Conservation (phyloP, 441 rosid genomes). For the Populus hybrid region DNA sequence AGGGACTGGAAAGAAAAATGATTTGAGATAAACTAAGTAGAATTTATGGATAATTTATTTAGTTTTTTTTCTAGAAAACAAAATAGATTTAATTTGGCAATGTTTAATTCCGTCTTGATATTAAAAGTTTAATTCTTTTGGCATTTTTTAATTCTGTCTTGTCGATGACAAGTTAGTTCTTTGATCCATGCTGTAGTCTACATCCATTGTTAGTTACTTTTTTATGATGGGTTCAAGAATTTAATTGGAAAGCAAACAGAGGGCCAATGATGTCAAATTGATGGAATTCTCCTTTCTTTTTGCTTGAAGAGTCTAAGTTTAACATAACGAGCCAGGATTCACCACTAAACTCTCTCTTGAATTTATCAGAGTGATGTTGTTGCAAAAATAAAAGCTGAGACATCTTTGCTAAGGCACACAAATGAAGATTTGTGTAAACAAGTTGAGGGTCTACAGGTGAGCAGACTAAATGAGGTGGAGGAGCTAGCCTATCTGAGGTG, state of each 20-base stretch:
- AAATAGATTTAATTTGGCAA: not conserved
- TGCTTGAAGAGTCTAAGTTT: not conserved
- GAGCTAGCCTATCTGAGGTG: conserved; percentile 81
- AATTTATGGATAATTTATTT: not conserved
- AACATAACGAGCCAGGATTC: not conserved
- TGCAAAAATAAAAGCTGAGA: conserved; percentile 59
- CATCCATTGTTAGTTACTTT: not conserved
- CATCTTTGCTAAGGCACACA: conserved; percentile 49
- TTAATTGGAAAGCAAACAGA: not conserved
- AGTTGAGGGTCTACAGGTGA: conserved; percentile 75
- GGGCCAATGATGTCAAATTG: not conserved
- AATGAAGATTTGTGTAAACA: conserved; percentile 70
- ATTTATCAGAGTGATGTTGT: conserved; percentile 48
- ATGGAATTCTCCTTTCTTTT: not conserved
- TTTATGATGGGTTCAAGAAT: not conserved
- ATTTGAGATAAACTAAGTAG: not conserved
- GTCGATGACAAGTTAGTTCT: not conserved
- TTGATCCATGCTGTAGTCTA: not conserved
- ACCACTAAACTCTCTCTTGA: conserved; percentile 7
- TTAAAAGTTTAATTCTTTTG: not conserved
- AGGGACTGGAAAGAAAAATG: not conserved
- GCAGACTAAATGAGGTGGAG: conserved; percentile 68
- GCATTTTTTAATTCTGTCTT: not conserved
- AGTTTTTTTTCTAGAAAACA: not conserved
- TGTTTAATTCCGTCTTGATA: not conserved